phyloP scores from a whole-genome alignment of 2,329 filamentous ascomycete species.

The Fusarium hostae region DNA sequence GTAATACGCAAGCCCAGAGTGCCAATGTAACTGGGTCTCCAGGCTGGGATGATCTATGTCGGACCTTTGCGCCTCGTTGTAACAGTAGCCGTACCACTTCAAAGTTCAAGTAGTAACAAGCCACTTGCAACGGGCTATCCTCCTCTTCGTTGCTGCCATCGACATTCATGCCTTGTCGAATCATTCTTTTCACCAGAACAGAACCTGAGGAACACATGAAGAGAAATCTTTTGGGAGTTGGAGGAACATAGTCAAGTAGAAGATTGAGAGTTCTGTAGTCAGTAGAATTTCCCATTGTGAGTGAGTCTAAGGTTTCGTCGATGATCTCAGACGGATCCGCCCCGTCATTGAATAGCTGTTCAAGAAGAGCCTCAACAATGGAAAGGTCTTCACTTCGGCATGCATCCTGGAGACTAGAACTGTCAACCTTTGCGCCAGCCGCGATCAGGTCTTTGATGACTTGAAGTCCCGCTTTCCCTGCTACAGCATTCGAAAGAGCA shows the following conservation, averaged over 20 bases:
- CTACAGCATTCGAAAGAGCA: not conserved
- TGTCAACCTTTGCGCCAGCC: not conserved
- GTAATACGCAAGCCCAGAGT: constrained; percentile 1
- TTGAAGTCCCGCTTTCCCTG: not conserved
- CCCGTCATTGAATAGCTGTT: not conserved
- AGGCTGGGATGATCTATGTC: not conserved
- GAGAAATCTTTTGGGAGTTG: not conserved
- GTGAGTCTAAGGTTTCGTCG: not conserved
- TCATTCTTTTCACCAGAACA: not conserved
- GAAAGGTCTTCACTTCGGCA: not conserved
- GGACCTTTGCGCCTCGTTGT: not conserved
- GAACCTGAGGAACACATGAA: not conserved
- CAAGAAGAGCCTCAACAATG: not conserved
- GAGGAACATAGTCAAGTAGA: not conserved
- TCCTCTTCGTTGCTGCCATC: not conserved
- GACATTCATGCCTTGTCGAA: not conserved
- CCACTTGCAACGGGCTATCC: not conserved
- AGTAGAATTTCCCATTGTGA: not conserved
- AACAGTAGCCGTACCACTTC: not conserved
- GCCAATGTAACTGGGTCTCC: not conserved
- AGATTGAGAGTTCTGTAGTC: not conserved
- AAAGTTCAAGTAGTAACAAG: not conserved
- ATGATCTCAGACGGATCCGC: not conserved
- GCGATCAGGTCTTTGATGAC: constrained; percentile 6
- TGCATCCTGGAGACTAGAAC: not conserved